Evolutionary conservation across 1,139 yeast genomes (phyloP), one percentile per base, ranked within the genome.

Genomic region (Sugiyamaella xylanicola): DNA sequence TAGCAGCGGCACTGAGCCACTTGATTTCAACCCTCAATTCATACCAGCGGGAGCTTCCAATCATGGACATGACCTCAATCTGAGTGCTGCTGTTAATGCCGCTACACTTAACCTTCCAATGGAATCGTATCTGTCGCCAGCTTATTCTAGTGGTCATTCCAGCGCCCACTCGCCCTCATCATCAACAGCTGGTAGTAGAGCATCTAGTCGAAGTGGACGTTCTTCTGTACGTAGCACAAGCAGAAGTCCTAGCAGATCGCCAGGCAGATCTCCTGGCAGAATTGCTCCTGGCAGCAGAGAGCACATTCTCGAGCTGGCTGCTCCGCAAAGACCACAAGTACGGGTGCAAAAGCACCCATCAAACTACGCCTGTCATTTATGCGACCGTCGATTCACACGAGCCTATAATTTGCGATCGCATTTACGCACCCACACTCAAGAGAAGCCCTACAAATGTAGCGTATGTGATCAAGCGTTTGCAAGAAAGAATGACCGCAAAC

Each of bases 381-480:
- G 99, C 72, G 92, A 86, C 46, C 91, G 90, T 70, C 75, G 86
- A 51, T 93, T 93, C 69, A 91, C 98, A 1, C 75, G 98, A 57
- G 97, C 97, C 0, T 93, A 93, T 71, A 93, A 93, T 68, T 76
- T 93, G 65, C 88, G 93, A 64, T 89, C 97, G 0, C 99, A 93
- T 73, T 75, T 88, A 66, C 76, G 97, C 57, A 92, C 98, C 0
- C 99, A 93, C 70, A 92, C 97, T 0, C 92, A 91, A 68, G 98
- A 93, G 68, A 77, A 96, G 58, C 99, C 99, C 3, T 93, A 84
- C 68, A 80, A 84, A 22, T 93, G 99, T 73, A 78, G 82, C 15
- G 82, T 86, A 4, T 93, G 99, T 73, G 95, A 95, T 7, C 90
- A 91, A 71, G 93, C 97, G 2, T 93, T 93, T 79, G 97, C 98